A percentile compares a stretch with the other conserved stretches of the same genome.
Evolutionary conservation across 371 early-diverging fungal genomes (phyloP).

Genomic region (Mortierella sp.): DNA sequence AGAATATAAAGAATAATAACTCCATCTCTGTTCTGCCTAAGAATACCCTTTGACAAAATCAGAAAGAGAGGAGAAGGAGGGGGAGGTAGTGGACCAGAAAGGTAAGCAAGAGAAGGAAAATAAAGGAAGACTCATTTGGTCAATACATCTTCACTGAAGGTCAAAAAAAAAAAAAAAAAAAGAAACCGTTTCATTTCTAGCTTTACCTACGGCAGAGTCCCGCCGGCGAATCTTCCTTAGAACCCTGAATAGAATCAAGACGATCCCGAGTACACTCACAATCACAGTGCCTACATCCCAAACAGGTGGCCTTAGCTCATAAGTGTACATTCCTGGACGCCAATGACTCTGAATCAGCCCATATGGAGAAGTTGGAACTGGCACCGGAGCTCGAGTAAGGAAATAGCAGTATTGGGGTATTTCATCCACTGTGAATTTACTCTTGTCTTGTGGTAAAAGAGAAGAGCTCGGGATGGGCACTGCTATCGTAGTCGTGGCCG

Average conservation of each 20-base stretch:
- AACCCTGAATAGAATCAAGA: slow-evolving; percentile 2
- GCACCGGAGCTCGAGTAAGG: too few species aligned
- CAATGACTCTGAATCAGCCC: too few species aligned
- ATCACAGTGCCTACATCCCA: slow-evolving; percentile 20
- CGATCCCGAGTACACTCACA: slow-evolving; percentile 14
- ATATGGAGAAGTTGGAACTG: too few species aligned
- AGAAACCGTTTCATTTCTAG: background rate
- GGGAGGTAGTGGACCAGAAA: too few species aligned
- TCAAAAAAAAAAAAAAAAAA: background rate
- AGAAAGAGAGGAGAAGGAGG: background rate
- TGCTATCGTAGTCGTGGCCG: too few species aligned
- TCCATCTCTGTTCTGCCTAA: slow-evolving; percentile 31
- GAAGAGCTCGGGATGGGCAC: background rate
- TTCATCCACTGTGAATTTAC: background rate
- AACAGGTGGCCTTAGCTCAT: background rate
- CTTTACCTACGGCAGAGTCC: slow-evolving; percentile 26
- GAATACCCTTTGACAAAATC: background rate
- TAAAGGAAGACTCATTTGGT: background rate
- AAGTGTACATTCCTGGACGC: too few species aligned
- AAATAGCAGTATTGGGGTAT: too few species aligned
- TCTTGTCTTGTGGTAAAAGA: background rate
- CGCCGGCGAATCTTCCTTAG: slow-evolving; percentile 15
- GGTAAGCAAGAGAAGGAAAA: background rate
- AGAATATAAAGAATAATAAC: slow-evolving; percentile 19
- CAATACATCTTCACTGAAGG: background rate